Conservation (phyloP, 495 filamentous ascomycete species). For the Aspergillus asperescens region DNA sequence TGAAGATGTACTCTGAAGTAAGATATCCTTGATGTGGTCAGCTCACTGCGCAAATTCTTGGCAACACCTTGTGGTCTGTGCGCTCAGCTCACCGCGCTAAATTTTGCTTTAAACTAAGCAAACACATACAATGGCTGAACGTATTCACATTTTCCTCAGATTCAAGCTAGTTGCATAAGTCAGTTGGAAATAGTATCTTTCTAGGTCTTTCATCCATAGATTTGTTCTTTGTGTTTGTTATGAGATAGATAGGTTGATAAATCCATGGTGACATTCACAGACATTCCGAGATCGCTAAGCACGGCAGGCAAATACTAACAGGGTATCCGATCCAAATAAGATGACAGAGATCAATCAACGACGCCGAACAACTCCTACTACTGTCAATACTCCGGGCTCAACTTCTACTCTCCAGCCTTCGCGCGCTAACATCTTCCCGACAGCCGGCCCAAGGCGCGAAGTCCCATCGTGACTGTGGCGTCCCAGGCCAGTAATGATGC, state of each 20-base stretch:
- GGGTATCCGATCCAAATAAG: constrained; percentile 13
- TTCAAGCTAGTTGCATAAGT: too few relatives aligned
- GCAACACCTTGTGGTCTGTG: too few relatives aligned
- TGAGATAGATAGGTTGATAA: neutral
- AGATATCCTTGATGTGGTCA: too few relatives aligned
- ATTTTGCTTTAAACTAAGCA: too few relatives aligned
- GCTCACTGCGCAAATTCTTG: too few relatives aligned
- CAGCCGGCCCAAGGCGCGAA: constrained; percentile 71
- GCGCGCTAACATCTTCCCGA: constrained; percentile 64
- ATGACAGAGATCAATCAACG: constrained; percentile 12
- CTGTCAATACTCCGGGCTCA: constrained; percentile 56
- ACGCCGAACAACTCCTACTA: constrained; percentile 50
- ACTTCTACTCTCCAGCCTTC: constrained; percentile 82
- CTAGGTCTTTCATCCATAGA: too few relatives aligned
- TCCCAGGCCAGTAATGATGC: constrained; percentile 77
- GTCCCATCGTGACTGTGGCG: constrained; percentile 72
- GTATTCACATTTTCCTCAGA: too few relatives aligned
- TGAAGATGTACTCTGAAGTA: too few relatives aligned
- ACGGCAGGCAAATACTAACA: neutral
- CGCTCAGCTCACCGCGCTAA: too few relatives aligned
- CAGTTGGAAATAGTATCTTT: too few relatives aligned
- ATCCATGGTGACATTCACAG: neutral
- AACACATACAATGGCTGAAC: too few relatives aligned
- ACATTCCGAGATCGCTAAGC: neutral
- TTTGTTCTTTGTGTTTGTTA: too few relatives aligned